Evolutionary conservation across 495 filamentous ascomycete genomes (phyloP), one percentile per base, ranked within the genome.

Genomic region (Elasticomyces elasticus): DNA sequence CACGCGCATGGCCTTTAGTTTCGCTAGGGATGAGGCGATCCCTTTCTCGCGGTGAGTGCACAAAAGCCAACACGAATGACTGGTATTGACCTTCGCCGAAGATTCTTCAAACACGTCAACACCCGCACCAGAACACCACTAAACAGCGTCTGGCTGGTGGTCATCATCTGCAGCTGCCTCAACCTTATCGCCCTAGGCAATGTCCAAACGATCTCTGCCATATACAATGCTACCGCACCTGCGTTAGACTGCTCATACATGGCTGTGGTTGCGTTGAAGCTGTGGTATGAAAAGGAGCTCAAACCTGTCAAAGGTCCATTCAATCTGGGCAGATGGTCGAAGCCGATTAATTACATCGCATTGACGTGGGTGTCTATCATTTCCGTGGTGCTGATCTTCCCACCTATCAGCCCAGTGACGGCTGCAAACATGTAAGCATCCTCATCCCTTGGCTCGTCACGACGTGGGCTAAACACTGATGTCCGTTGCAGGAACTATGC

Each of bases 1-100:
- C 61, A 84, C 82, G 11, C 69, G 83, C 56, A 86, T 86, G 83
- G 81, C 82, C 5, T 86, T 79, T 62, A 83, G 83, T 4, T 86
- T 86, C 67, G 77, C 83, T 25, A 72, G 83, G 31, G 83, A 86
- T 55, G 75, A 79, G n/a, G 83, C 79, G 0, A 71, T 86, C 20
- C 83, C 83, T 13, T 84, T 84, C 56, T 86, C 83, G 20, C n/a
- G n/a, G n/a, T n/a, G n/a, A n/a, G n/a, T n/a, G n/a, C n/a, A n/a
- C n/a, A n/a, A n/a, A n/a, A n/a, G n/a, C n/a, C n/a, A n/a, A n/a
- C n/a, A n/a, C n/a, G n/a, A n/a, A n/a, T n/a, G n/a, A n/a, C n/a
- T n/a, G n/a, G n/a, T n/a, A n/a, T n/a, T n/a, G n/a, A n/a, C n/a
- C n/a, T n/a, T n/a, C n/a, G n/a, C n/a, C n/a, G n/a, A n/a, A 77